Base-by-base conservation (phyloP, 768 basidiomycete species). In the Pleurotus sapidus region DNA sequence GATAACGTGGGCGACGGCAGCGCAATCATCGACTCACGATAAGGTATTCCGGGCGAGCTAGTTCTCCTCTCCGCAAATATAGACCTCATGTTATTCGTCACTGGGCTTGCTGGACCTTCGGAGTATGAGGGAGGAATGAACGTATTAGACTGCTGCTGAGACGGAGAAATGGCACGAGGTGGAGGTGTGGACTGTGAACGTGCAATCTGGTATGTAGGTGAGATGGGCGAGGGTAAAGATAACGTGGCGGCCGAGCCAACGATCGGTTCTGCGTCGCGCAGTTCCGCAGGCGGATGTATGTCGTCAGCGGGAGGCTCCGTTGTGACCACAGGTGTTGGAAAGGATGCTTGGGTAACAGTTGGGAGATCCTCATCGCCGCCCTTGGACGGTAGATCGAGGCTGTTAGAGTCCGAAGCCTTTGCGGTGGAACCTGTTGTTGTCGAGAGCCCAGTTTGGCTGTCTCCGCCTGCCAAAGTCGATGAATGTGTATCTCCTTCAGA, bases 111-210 rank as follows among this genome's bases (percentile, higher is more conserved):
- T 59, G 59, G 18, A 63, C 50, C 15, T 68, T 62, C 20, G 72
- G 59, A 8, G 68, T 63, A 14, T 72, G 68, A 5, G 71, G 67
- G 9, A 71, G 69, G 53, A 69, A 63, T 20, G 67, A 58, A 46
- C 67, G 60, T 20, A 74, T 63, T 5, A 71, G 59, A 30, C 61
- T 17, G 64, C 60, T 47, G 65, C 64, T 25, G 69, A 59, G 4
- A 70, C 68, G n/a, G 66, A 60, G 12, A 69, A 65, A 49, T 65
- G 60, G 20, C 70, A 67, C 37, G 60, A 60, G 6, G 57, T 58
- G 40, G 59, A 56, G 39, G 60, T 46, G 39, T 59, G 58, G 38
- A 53, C 23, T 27, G 63, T 46, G 39, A 64, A 61, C 17, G 63
- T 58, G 34, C 43, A 18, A 45, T 61, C 63, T 54, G 51, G 39